Evolutionary conservation across 352 stramenopile species (phyloP), one percentile per base, ranked within the genome.

Genomic region (Globisporangium nunn): DNA sequence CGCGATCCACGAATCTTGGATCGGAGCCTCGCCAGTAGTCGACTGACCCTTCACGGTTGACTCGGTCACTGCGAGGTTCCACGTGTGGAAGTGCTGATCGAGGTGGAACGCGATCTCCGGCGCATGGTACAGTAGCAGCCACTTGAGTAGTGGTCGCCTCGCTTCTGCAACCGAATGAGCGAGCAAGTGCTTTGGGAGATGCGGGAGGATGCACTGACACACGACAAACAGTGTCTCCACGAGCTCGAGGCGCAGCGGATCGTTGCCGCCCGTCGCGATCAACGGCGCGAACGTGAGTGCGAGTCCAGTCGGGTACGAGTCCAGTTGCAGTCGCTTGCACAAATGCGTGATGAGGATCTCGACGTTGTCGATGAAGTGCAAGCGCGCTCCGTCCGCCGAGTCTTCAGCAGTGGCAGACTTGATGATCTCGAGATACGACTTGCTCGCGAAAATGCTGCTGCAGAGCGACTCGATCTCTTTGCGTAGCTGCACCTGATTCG

Each of bases 321-420:
- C 76, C 15, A 87, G 61, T 17, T 65, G 48, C 15, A 91, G 69
- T 14, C 79, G 72, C 43, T 85, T 86, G 58, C 80, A 91, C 30
- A 88, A 28, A 50, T 84, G 71, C 28, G 78, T 87, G 30, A 91
- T 18, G 15, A 92, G 57, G 8, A 82, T 82, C 64, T 93, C 84
- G 28, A 80, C 76, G 44, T 68, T 83, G 59, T 93, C 81, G 44
- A 91, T 87, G 54, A 92, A 89, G 6, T 87, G 63, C 50, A 93
- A 58, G 5, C 78, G 77, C 11, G 75, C 62, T 28, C 71, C 74
- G 50, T 87, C 77, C 47, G 73, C 72, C 2, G 52, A 71, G 29
- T 85, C 65, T 6, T 67, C 68, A 12, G 68, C 61, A 14, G 56
- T 44, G 2, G 50, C 44, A 4, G 57, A 52, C 6, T 61, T 46